Conservation (phyloP, 2,329 filamentous ascomycete species). For the Botrytis fragariae region DNA sequence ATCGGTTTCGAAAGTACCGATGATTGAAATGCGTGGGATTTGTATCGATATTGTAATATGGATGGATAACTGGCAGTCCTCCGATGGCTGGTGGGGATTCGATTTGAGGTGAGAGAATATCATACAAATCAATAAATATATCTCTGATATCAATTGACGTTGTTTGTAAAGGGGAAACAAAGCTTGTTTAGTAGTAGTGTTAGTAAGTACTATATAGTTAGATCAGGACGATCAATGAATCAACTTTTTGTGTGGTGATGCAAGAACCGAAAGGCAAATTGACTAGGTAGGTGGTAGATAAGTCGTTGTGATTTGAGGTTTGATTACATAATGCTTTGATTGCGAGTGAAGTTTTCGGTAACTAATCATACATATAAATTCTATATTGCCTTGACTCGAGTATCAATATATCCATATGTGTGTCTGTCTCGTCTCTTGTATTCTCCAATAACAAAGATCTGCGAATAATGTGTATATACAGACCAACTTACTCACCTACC, state of each 20-base stretch:
- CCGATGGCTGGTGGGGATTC: neutral
- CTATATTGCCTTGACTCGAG: neutral
- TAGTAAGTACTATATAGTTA: neutral
- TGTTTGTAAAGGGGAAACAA: neutral
- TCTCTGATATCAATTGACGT: neutral
- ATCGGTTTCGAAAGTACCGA: slow-evolving; percentile 2
- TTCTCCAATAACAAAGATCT: neutral
- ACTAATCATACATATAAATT: neutral
- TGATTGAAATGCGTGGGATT: neutral
- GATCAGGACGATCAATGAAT: neutral
- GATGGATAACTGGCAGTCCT: neutral
- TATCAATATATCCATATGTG: neutral
- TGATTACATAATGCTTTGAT: neutral
- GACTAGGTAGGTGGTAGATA: no score
- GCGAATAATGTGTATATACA: neutral
- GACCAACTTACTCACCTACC: neutral
- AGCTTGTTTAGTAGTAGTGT: neutral
- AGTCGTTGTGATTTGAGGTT: neutral
- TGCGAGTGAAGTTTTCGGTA: neutral
- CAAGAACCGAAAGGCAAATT: neutral
- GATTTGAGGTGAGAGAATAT: neutral
- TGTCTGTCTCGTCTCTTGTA: neutral
- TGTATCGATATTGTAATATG: neutral
- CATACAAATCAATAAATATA: neutral
- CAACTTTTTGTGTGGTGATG: neutral